Percentiles rank a stretch among this genome's conserved stretches.
Conservation (phyloP, 2,329 filamentous ascomycete species). For the Calonectria montana region DNA sequence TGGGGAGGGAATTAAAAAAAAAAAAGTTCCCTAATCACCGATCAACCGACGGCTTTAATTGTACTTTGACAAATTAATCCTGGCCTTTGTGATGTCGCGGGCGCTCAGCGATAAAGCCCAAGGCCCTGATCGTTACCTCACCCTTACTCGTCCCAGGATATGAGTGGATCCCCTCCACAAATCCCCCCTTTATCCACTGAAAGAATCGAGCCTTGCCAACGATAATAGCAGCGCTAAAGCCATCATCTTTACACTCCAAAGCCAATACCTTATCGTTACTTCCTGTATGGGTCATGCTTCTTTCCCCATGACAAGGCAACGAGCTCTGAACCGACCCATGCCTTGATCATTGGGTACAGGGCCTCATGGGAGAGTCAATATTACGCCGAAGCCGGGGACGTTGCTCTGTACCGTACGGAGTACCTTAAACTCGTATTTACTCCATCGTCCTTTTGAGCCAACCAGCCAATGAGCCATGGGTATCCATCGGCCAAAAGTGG, state of each 20-base stretch:
- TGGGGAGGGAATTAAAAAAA: background rate
- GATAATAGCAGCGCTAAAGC: slow-evolving; percentile 21
- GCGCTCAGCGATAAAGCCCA: slow-evolving; percentile 32
- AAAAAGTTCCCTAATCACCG: background rate
- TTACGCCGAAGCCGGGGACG: background rate
- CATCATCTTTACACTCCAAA: slow-evolving; percentile 8
- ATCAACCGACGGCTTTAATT: background rate
- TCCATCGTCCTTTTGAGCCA: slow-evolving; percentile 6
- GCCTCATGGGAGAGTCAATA: background rate
- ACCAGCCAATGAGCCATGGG: background rate
- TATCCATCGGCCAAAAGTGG: slow-evolving; percentile 4
- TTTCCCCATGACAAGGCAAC: slow-evolving; percentile 9
- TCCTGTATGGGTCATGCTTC: slow-evolving; percentile 15
- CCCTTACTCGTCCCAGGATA: slow-evolving; percentile 1
- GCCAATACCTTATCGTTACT: slow-evolving; percentile 33
- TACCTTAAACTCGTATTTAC: slow-evolving; percentile 25
- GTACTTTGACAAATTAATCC: slow-evolving; percentile 5
- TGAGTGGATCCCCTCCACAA: slow-evolving; percentile 29
- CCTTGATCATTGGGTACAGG: background rate
- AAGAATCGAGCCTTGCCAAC: slow-evolving; percentile 18
- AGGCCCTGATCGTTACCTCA: background rate
- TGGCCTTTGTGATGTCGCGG: slow-evolving; percentile 8
- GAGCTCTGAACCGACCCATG: slow-evolving; percentile 13
- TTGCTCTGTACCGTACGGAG: background rate
- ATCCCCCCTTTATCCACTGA: slow-evolving; percentile 36